Evolutionary conservation across 257 asterid species (phyloP), one percentile per base, ranked within the genome.

Genomic region (Verbena officinalis): DNA sequence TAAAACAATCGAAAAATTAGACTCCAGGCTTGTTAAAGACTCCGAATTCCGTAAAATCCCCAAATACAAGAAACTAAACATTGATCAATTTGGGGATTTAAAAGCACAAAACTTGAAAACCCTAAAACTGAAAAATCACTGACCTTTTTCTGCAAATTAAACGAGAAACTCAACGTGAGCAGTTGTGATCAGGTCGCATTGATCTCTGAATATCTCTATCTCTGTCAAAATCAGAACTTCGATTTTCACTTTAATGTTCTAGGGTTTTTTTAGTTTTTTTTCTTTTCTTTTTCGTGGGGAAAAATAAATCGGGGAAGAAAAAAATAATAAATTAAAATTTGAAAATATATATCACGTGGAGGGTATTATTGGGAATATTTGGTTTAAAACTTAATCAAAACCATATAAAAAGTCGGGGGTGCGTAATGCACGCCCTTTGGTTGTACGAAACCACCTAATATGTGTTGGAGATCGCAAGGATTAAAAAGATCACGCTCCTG

Each of bases 231-330:
- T 46, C 78, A 72, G 43, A 68, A n/a, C 55, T 36, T 55, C 24
- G 76, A 68, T 80, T 66, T 70, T 71, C 53, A 68, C 49, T 73
- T 75, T 72, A n/a, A 15, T 56, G 68, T 72, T 62, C 70, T 84
- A 81, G 90, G 92, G 86, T 80, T 87, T 84, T 79, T 62, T 15
- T 30, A 23, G 42, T 39, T 75, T 82, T 78, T 78, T 50, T 73
- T 55, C 39, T 58, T 51, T 51, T 23, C 50, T 68, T 68, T 76
- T 76, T 80, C 74, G 60, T 72, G 81, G 59, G 65, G 82, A 64
- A 67, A 68, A 75, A 52, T 19, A 57, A 33, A 27, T 75, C 62
- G 66, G 38, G 71, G 71, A 73, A 48, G 33, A 56, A 50, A 59
- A 67, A 60, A 57, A 73, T 34, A 67, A 53, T 57, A 53, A 31